These are phyloP conservation scores for Diaporthe vexans DNA, from an alignment of 2,329 filamentous ascomycete species.

Conservation along the genomic window DNA sequence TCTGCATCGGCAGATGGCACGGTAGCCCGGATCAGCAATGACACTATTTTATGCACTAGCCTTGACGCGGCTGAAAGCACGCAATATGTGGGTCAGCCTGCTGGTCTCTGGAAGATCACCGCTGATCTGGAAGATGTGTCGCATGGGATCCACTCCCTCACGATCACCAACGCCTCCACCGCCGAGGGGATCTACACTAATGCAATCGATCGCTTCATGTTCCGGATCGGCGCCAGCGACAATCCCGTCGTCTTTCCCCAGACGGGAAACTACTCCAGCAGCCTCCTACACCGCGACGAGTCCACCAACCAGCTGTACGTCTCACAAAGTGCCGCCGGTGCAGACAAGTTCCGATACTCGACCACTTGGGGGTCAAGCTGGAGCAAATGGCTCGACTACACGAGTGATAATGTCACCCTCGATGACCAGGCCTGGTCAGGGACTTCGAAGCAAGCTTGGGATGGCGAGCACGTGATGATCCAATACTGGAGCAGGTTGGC, in stretches of 20 bases:
- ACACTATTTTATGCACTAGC: conserved; percentile 60
- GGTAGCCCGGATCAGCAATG: conserved; percentile 57
- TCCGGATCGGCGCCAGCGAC: conserved; percentile 68
- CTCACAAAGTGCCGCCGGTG: conserved; percentile 72
- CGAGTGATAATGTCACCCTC: conserved; percentile 60
- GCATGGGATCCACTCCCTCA: conserved; percentile 72
- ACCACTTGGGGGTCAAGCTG: conserved; percentile 72
- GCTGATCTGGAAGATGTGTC: conserved; percentile 68
- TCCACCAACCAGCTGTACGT: conserved; percentile 57
- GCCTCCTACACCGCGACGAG: conserved; percentile 59
- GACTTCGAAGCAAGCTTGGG: conserved; percentile 32
- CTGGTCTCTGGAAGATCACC: conserved; percentile 66
- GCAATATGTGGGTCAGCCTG: conserved; percentile 64
- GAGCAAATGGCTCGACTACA: conserved; percentile 70
- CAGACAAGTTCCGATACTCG: conserved; percentile 73
- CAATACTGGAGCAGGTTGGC: conserved; percentile 74
- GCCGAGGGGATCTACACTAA: conserved; percentile 60
- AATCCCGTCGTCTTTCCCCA: conserved; percentile 73
- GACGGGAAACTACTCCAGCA: conserved; percentile 70
- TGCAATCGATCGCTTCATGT: conserved; percentile 71
- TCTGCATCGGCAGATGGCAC: conserved; percentile 65
- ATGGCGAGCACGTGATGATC: conserved; percentile 59
- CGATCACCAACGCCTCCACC: conserved; percentile 66
- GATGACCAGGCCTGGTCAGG: conserved; percentile 70
- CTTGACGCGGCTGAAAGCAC: conserved; percentile 52